Base-by-base conservation (phyloP, 352 stramenopile species). In the Globisporangium abappressorium region DNA sequence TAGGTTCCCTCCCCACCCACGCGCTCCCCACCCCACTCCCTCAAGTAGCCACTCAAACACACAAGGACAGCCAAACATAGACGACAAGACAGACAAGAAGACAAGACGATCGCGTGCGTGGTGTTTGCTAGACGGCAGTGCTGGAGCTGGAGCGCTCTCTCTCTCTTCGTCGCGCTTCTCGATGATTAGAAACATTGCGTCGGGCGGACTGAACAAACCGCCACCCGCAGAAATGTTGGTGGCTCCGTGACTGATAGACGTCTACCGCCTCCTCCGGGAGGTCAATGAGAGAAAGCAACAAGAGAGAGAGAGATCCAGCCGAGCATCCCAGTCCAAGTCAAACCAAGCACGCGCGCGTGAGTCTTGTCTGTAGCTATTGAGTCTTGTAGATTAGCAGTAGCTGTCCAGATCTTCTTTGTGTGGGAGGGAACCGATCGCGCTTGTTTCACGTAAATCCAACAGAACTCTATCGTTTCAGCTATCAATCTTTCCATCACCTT, bases 181-280 rank as follows among this genome's bases (percentile, higher is more conserved):
- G 63, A 89, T 90, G 85, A 93, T 82, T 84, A 93, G 77, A 93
- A 84, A 34, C 61, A 88, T 74, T 89, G 85, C 85, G 85, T 93
- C 85, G 85, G 85, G 84, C 85, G 85, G 85, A 90, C 85, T 93
- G 83, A 93, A 84, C 78, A 84, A 89, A 91, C 80, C 73, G 71
- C 73, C 71, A 83, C 77, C 81, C 82, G 82, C 84, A 89, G 84
- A 73, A 90, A 93, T 89, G 84, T 90, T 89, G 79, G 82, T 70
- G 55, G 68, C 68, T 83, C 77, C 73, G 81, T 93, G 84, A 90
- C 80, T 76, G 82, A 90, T 77, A 93, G 82, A 91, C 82, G 82
- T 89, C 65, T 86, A 69, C 73, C 64, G 62, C 74, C 79, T 82
- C 77, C 68, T 78, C 46, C 58, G 66, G 73, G 77, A 76, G 79